Evolutionary conservation across 1,139 yeast genomes (phyloP).

Genomic region (Yamadazyma atmosphaerica): DNA sequence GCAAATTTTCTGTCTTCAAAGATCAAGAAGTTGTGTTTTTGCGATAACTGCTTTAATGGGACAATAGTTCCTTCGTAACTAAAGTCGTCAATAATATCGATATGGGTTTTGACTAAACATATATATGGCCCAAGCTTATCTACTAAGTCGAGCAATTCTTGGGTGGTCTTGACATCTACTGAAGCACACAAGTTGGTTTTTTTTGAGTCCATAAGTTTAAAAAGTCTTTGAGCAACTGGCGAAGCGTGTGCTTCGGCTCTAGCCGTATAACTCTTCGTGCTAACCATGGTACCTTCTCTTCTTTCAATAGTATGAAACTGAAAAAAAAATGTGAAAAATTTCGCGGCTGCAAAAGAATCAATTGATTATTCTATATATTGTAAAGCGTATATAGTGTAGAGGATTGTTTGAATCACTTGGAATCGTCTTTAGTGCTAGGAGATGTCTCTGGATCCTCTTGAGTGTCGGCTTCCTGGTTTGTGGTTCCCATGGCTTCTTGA

Average conservation of each 20-base stretch:
- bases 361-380: background rate
- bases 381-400: too few relatives aligned
- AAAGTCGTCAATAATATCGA: constrained; percentile 90
- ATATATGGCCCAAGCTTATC: constrained; percentile 89
- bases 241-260: constrained; percentile 75
- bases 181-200: constrained; percentile 93
- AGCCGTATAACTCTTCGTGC: constrained; percentile 49
- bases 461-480: too few relatives aligned
- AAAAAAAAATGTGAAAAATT: constrained; percentile 3
- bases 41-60: constrained; percentile 70
- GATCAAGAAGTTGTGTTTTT: constrained; percentile 79
- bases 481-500: background rate
- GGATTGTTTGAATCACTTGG: too few relatives aligned
- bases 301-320: background rate
- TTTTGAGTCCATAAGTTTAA: constrained; percentile 74
- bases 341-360: background rate
- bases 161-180: constrained; percentile 82
- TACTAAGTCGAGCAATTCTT: constrained; percentile 67
- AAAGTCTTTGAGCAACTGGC: constrained; percentile 75
- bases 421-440: too few relatives aligned
- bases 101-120: constrained; percentile 91
- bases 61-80: constrained; percentile 72
- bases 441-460: too few relatives aligned
- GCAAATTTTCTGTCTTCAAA: constrained; percentile 98
- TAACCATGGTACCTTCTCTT: constrained; percentile 19